Evolutionary conservation across 108 stramenopile genomes (phyloP), one percentile per base, ranked within the genome.

Genomic region (Mediolabrus comicus): DNA sequence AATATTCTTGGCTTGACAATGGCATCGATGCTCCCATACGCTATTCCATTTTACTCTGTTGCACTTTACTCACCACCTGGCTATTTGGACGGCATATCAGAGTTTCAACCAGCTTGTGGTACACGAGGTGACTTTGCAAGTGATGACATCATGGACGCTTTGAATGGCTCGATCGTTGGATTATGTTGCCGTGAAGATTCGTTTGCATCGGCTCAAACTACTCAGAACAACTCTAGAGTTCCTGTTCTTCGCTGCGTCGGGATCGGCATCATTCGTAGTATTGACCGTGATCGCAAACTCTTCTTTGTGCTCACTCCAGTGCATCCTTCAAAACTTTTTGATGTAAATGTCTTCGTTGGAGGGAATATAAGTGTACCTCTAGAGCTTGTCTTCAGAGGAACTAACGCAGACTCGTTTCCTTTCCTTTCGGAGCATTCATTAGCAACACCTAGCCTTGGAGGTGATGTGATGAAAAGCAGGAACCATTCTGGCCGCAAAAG

Each of bases 231-330:
- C 22, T 49, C 32, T 0, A 43, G 58, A 9, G 74, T 62, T 11
- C 61, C 77, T 5, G 22, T 74, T 43, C 63, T 71, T 41, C 56
- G 69, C 19, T 94, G 90, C 61, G 30, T 87, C 24, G 93, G 93
- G 10, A 75, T 88, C 28, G 93, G 93, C 6, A 82, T 94, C 16
- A 77, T 94, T 46, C 88, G 93, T 36, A 83, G 85, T 63, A 84
- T 94, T 57, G 93, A 94, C 79, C 57, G 61, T 29, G 38, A 22
- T 9, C 57, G 74, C n/a, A 62, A 74, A 14, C 49, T 88, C 5
- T 82, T 88, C 16, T 90, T 84, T 65, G 76, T 94, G 11, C 61
- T 94, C 25, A 88, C 90, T 8, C 90, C 93, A n/a, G 68, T 86
- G 7, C 63, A 77, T 64, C 69, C 65, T 9, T 33, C 30, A 4